Conservation (phyloP, 2,329 filamentous ascomycete genomes). For the Mariannaea elegans region DNA sequence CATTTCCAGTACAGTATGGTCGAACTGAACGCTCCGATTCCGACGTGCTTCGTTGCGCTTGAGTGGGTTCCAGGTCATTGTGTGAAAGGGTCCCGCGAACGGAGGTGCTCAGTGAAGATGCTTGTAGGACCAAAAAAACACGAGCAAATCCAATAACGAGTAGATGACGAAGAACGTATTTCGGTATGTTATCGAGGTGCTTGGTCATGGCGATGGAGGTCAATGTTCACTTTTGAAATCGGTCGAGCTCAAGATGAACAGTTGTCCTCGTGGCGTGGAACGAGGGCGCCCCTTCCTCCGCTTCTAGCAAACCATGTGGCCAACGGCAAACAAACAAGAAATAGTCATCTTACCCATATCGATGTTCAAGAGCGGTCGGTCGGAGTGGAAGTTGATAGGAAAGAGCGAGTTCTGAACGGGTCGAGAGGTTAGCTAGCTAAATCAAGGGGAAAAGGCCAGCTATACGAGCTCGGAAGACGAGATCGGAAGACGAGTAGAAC, state of each 20-base stretch:
- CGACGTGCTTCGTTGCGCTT: constrained; percentile 53
- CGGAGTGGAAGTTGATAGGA: constrained; percentile 40
- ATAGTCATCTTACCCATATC: constrained; percentile 52
- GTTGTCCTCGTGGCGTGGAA: constrained; percentile 34
- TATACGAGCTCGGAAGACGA: constrained; percentile 28
- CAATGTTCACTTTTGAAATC: constrained; percentile 8
- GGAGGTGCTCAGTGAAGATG: constrained; percentile 37
- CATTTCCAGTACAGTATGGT: constrained; percentile 41
- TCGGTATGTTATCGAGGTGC: constrained; percentile 44
- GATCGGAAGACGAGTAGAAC: constrained; percentile 15
- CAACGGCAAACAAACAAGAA: constrained; percentile 41
- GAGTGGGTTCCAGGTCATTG: constrained; percentile 54
- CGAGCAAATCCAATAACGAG: constrained; percentile 55
- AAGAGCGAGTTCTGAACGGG: constrained; percentile 40
- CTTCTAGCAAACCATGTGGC: constrained; percentile 40
- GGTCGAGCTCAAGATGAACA: constrained; percentile 19
- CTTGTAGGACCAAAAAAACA: constrained; percentile 45
- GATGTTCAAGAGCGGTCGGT: constrained; percentile 50
- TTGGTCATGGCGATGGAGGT: constrained; percentile 31
- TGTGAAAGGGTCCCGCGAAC: constrained; percentile 40
- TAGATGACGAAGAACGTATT: constrained; percentile 55
- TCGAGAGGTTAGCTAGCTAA: constrained; percentile 35
- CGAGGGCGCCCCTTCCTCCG: constrained; percentile 36
- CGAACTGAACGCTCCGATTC: constrained; percentile 60
- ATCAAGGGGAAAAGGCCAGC: constrained; percentile 36